Percentiles rank a stretch among this genome's conserved stretches.
Evolutionary conservation across 176 grass and related monocot species (phyloP).

Genomic region (Musa beccarii): DNA sequence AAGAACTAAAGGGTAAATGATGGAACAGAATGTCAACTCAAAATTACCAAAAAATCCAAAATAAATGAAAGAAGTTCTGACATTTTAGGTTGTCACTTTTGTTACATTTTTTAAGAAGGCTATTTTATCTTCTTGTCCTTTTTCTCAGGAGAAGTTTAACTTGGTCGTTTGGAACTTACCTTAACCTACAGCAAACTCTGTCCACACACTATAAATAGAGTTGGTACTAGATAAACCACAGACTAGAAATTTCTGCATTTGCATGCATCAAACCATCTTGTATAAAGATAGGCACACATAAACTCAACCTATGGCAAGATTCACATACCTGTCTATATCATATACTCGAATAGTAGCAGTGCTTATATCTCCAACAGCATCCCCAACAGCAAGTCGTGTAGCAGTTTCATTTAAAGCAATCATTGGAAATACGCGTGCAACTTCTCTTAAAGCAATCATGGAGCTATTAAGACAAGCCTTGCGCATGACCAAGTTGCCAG

Average conservation of each 20-base stretch:
- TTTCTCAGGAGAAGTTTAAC: background rate
- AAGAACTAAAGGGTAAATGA: too few species aligned
- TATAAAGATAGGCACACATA: background rate
- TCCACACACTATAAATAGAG: background rate
- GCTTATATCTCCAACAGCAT: slow-evolving; percentile 90
- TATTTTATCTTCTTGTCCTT: background rate
- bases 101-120: background rate
- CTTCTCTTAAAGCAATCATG: slow-evolving; percentile 92
- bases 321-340: slow-evolving; percentile 84
- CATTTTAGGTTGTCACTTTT: background rate
- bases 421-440: slow-evolving; percentile 92
- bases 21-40: too few species aligned
- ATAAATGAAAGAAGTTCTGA: too few species aligned
- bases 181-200: background rate
- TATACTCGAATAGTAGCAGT: slow-evolving; percentile 72
- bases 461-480: slow-evolving; percentile 79
- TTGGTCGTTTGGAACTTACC: background rate
- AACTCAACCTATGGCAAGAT: background rate
- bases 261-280: background rate
- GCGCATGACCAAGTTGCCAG: slow-evolving; percentile 95
- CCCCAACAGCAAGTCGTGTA: slow-evolving; percentile 75
- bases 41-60: too few species aligned
- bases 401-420: slow-evolving; percentile 75
- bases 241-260: background rate
- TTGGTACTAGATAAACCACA: background rate